Evolutionary conservation across 2,329 filamentous ascomycete species (phyloP), one percentile per base, ranked within the genome.

Genomic region (Talaromyces sp.): DNA sequence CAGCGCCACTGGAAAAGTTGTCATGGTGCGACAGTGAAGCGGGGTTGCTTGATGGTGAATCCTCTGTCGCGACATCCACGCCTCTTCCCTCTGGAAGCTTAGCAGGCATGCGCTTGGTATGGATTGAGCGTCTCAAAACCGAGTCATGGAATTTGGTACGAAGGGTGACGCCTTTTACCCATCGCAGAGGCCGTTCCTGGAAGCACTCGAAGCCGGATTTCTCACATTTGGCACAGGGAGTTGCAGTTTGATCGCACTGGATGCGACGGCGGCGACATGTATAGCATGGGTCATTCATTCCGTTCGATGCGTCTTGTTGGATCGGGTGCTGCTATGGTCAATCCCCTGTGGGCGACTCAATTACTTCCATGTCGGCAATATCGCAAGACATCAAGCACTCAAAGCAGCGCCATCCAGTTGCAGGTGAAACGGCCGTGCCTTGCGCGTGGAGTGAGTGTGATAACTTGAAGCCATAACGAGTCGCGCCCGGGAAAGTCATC

Each of bases 231-330:
- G 56, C 59, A 55, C 73, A 75, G 7, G 73, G 73, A 1, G 59
- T 55, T 15, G 65, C 58, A 5, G 70, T 66, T 57, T 65, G 70
- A 58, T 73, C 71, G 61, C 73, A 75, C 63, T 74, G 71, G 51
- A 75, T 69, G 57, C 69, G 73, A 52, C 73, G 71, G 5, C 67
- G 71, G 27, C 72, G 72, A 63, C 73, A 75, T 27, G 73, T 75
- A 62, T 73, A 75, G 62, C 73, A 75, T 3, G 68, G 44, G 10
- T 63, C 57, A 19, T 32, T 28, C 64, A 68, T 67, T 27, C 25
- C 49, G 49, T 30, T n/a, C 33, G 11, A 15, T 5, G 15, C 33
- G 11, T 17, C 15, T n/a, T 39, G 36, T 39, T 39, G 36, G 36
- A 9, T 39, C 15, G 13, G 36, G 8, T 39, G 36, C 15, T 39